Conservation (phyloP, 345 rosid genomes). For the Pugionium cornutum region DNA sequence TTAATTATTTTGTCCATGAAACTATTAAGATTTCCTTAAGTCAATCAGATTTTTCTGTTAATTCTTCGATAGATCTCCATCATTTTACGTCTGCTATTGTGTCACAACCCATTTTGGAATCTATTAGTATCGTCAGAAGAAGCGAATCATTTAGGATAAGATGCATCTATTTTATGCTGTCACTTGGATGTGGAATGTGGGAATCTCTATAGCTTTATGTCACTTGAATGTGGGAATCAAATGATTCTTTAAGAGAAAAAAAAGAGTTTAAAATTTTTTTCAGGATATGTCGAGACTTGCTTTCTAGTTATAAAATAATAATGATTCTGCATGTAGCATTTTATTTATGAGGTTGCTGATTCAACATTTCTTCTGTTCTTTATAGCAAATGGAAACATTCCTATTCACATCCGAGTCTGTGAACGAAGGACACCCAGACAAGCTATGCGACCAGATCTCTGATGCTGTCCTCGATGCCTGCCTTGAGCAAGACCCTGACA, state of each 20-base stretch:
- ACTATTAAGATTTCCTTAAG: not conserved
- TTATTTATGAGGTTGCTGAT: conserved; percentile 13
- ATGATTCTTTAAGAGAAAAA: conserved; percentile 1
- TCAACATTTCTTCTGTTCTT: conserved; percentile 12
- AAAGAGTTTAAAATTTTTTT: not conserved
- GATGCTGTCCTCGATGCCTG: conserved; percentile 47
- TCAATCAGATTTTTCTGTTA: not conserved
- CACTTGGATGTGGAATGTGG: too few species aligned
- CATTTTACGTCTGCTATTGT: not conserved
- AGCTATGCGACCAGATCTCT: conserved; percentile 45
- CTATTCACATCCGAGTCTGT: conserved; percentile 47
- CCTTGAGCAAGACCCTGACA: conserved; percentile 47
- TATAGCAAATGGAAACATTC: conserved; percentile 42
- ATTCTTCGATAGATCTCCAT: conserved; percentile 1
- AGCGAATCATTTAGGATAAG: conserved; percentile 30
- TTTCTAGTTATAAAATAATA: not conserved
- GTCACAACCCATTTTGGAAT: conserved; percentile 12
- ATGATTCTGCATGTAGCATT: not conserved
- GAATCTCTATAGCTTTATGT: conserved; percentile 16
- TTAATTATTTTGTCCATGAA: not conserved
- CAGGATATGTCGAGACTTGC: conserved; percentile 6
- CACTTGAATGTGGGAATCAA: conserved; percentile 28
- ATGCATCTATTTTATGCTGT: conserved; percentile 16
- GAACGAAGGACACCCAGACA: conserved; percentile 51
- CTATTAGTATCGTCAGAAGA: not conserved